phyloP scores from a whole-genome alignment of 805 yeast genomes.

The Starmera pachycereana region DNA sequence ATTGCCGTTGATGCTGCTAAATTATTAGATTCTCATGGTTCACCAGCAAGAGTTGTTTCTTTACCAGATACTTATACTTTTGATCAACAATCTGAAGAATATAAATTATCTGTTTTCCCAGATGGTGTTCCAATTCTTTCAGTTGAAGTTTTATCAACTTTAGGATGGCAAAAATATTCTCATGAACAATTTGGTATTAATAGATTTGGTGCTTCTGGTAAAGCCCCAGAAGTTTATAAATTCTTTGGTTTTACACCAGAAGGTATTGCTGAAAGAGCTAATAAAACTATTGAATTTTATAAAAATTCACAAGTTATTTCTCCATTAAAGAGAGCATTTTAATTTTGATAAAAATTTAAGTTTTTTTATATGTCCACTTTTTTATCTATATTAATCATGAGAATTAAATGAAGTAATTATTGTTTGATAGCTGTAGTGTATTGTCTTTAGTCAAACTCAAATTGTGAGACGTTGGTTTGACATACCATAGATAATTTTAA shows the following conservation, averaged over 20 bases:
- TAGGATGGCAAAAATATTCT: slow-evolving; percentile 91
- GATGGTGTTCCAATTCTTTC: slow-evolving; percentile 90
- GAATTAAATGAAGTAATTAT: too few species aligned
- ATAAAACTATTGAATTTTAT: slow-evolving; percentile 71
- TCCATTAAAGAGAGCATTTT: slow-evolving; percentile 75
- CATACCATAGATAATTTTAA: too few species aligned
- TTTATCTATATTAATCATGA: too few species aligned
- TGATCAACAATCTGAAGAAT: slow-evolving; percentile 72
- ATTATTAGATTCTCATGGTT: slow-evolving; percentile 51
- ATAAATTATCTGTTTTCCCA: slow-evolving; percentile 82
- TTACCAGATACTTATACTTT: slow-evolving; percentile 89
- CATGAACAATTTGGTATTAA: slow-evolving; percentile 95
- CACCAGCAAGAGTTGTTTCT: slow-evolving; percentile 78
- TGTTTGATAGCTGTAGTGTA: not conserved
- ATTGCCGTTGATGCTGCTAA: slow-evolving; percentile 77
- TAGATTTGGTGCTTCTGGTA: slow-evolving; percentile 96
- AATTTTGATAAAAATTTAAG: slow-evolving; percentile 11
- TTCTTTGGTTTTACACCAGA: slow-evolving; percentile 86
- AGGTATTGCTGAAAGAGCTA: slow-evolving; percentile 82
- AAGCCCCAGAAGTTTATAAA: slow-evolving; percentile 73
- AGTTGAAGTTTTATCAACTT: slow-evolving; percentile 84
- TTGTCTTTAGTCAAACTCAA: not conserved
- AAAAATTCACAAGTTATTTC: slow-evolving; percentile 62
- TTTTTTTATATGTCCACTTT: too few species aligned
- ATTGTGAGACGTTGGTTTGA: too few species aligned